Base-by-base conservation (phyloP, 768 basidiomycete genomes). In the Termitomyces sp. region DNA sequence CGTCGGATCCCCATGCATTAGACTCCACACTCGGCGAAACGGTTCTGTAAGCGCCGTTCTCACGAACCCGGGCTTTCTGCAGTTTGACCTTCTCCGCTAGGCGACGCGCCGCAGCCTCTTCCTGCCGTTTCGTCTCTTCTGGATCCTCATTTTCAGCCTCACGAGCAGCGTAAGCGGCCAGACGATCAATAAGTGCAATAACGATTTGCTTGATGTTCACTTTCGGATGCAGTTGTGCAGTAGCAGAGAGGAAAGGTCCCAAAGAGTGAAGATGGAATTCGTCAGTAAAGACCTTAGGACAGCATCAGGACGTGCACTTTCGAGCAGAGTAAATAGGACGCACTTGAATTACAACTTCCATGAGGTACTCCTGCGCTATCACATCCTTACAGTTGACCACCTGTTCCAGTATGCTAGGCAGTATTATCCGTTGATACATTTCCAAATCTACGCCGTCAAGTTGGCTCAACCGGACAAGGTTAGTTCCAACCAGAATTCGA, bases 321-420 rank as follows among this genome's bases (percentile, higher is more conserved):
- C 24, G 20, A 6, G 13, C 22, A 58, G 22, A 15, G n/a, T 12
- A 28, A 12, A n/a, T 4, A 15, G 51, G 45, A 69, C 83, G 39
- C 61, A 91, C 94, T 82, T 99, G 97, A 66, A 99, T 99, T 63
- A 99, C 95, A 11, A 98, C 97, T 74, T 99, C 97, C 97, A 98
- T 98, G 50, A 98, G 74, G 74, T 99, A 99, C 72, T 98, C 97
- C 73, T 99, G 97, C 0, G 97, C 97, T 62, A 98, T 98, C 49
- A 96, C 91, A 71, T 99, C 97, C 73, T 97, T 96, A 77, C 97
- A 98, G 70, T 90, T 96, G 62, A 98, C 96, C 55, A 98, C 92
- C 74, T 99, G 97, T 77, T 99, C 95, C 56, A 98, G 76, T 58
- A 98, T 88, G 63, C 91, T 92, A 0, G 97, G 96, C 7, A 99